Percentiles rank a stretch among this genome's conserved stretches.
Evolutionary conservation across 805 yeast species (phyloP).

Genomic region (Candida endomychidarum): DNA sequence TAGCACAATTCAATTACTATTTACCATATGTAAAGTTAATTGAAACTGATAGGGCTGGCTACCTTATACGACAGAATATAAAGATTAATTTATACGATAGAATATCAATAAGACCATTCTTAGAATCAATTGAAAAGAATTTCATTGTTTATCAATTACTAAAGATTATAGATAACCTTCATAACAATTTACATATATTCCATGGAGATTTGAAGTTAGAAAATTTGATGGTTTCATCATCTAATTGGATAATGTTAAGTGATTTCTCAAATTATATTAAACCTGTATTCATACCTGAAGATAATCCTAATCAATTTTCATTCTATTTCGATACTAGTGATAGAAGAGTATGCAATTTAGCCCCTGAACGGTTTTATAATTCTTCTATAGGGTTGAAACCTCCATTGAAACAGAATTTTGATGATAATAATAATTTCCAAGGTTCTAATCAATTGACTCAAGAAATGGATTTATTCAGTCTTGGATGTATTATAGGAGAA

Average conservation of each 20-base stretch:
- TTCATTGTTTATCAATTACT: conserved; percentile 85
- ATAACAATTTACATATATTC: conserved; percentile 50
- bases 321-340: conserved; percentile 91
- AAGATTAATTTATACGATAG: conserved; percentile 84
- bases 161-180: conserved; percentile 61
- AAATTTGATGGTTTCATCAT: conserved; percentile 79
- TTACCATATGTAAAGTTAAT: conserved; percentile 71
- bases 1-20: conserved; percentile 56
- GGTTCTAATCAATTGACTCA: conserved; percentile 39
- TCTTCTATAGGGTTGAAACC: conserved; percentile 22
- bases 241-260: conserved; percentile 81
- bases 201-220: conserved; percentile 96
- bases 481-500: conserved; percentile 91
- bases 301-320: conserved; percentile 88
- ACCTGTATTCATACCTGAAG: conserved; percentile 84
- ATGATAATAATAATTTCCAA: conserved; percentile 22
- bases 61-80: conserved; percentile 78
- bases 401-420: conserved; percentile 19
- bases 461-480: conserved; percentile 78
- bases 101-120: conserved; percentile 80
- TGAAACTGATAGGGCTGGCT: conserved; percentile 91
- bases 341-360: conserved; percentile 83
- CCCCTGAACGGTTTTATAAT: conserved; percentile 82
- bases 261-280: conserved; percentile 81
- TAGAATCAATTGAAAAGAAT: conserved; percentile 74